Percentiles rank a stretch among this genome's conserved stretches.
Evolutionary conservation across 768 basidiomycete species (phyloP).

Genomic region (Mycena rosella): DNA sequence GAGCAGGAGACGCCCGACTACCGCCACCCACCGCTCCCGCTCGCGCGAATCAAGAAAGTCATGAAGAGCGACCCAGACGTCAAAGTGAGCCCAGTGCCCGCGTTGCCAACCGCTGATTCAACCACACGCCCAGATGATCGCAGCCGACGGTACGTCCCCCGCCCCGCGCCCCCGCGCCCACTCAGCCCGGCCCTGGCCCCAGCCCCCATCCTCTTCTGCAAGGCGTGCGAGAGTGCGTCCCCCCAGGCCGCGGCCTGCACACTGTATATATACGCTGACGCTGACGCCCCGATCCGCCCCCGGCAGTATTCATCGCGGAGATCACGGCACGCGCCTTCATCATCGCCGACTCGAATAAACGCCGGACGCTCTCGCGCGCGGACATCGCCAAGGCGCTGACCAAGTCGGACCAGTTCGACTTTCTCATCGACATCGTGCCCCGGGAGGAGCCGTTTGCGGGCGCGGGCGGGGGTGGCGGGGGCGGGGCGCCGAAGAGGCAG

Average conservation of each 20-base stretch:
- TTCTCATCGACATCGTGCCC: conserved; percentile 96
- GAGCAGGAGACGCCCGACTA: conserved; percentile 93
- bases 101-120: conserved; percentile 19
- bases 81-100: conserved; percentile 69
- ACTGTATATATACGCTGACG: too few relatives aligned
- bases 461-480: not conserved
- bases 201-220: conserved; percentile 97
- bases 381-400: conserved; percentile 94
- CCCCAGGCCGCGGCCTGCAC: conserved; percentile 4
- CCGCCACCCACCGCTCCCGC: conserved; percentile 87
- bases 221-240: conserved; percentile 95
- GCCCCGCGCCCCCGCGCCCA: conserved; percentile 31
- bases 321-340: conserved; percentile 97
- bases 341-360: conserved; percentile 94
- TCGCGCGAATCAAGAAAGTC: conserved; percentile 98
- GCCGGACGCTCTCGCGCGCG: conserved; percentile 92
- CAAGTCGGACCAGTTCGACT: conserved; percentile 97
- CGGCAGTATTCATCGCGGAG: conserved; percentile 94
- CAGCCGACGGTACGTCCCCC: conserved; percentile 82
- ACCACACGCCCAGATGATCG: conserved; percentile 94
- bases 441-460: conserved; percentile 70
- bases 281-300: not conserved
- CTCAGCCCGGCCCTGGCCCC: conserved; percentile 23
- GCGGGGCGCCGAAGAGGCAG: conserved; percentile 12
- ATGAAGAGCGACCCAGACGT: conserved; percentile 99